Evolutionary conservation across 1,139 yeast genomes (phyloP).

Genomic region (Pichia inconspicua): DNA sequence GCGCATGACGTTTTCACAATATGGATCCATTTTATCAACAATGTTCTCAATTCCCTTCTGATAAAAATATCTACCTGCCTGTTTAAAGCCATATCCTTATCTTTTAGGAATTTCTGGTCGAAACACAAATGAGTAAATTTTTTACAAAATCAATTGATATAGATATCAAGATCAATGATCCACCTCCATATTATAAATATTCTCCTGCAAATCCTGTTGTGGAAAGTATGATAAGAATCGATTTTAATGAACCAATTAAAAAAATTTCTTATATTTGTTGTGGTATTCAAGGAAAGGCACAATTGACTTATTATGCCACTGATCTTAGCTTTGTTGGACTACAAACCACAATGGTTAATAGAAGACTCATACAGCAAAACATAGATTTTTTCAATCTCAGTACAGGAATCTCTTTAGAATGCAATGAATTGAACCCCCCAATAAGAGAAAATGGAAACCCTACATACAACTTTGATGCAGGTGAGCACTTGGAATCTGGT

Average conservation of each 20-base stretch:
- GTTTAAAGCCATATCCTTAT: too few relatives aligned
- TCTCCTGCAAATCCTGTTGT: conserved; percentile 7
- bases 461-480: conserved; percentile 2
- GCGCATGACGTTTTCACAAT: too few relatives aligned
- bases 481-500: conserved; percentile 4
- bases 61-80: too few relatives aligned
- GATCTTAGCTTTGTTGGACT: conserved; percentile 1
- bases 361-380: conserved; percentile 1
- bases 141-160: conserved; percentile 1
- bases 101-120: too few relatives aligned
- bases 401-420: conserved; percentile 2
- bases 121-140: conserved; percentile 7
- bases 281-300: conserved; percentile 8
- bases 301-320: conserved; percentile 3
- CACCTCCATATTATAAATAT: conserved; percentile 7
- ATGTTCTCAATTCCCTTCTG: too few relatives aligned
- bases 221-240: background rate
- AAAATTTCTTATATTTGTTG: conserved; percentile 6
- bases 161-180: background rate
- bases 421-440: background rate
- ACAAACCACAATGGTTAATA: background rate
- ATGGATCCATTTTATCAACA: too few relatives aligned
- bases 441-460: background rate
- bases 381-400: conserved; percentile 3
- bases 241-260: conserved; percentile 4